These are phyloP conservation scores for Mycena filopes DNA, from an alignment of 768 basidiomycete genomes.

Conservation along the genomic window DNA sequence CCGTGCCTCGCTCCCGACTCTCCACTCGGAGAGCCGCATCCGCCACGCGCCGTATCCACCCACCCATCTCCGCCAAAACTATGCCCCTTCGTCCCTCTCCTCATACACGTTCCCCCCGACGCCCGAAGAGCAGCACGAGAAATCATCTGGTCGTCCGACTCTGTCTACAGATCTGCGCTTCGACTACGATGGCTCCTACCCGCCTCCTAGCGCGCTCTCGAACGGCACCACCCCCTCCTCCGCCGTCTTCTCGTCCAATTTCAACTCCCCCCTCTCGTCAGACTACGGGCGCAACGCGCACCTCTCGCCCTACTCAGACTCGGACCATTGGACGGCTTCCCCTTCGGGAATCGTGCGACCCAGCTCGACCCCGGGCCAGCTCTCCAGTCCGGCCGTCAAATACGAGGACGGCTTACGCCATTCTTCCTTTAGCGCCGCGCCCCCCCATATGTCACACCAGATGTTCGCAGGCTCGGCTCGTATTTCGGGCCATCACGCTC, in stretches of 20 bases:
- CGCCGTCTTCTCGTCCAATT: conserved; percentile 59
- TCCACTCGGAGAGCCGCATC: conserved; percentile 64
- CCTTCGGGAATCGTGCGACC: conserved; percentile 72
- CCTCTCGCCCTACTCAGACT: conserved; percentile 58
- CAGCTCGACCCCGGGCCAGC: conserved; percentile 72
- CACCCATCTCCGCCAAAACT: conserved; percentile 55
- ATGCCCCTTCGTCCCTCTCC: conserved; percentile 55
- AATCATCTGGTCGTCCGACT: conserved; percentile 55
- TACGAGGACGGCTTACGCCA: conserved; percentile 80
- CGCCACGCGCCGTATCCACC: conserved; percentile 69
- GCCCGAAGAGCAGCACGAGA: conserved; percentile 49
- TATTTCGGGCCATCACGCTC: conserved; percentile 69
- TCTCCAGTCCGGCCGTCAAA: conserved; percentile 64
- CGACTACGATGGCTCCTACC: conserved; percentile 54
- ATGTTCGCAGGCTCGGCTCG: conserved; percentile 77
- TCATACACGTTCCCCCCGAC: conserved; percentile 69
- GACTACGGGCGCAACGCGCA: conserved; percentile 58
- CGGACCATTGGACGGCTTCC: conserved; percentile 65
- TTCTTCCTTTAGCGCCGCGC: conserved; percentile 68
- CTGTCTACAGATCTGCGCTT: conserved; percentile 61
- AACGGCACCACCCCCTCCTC: conserved; percentile 63
- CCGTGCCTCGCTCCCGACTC: conserved; percentile 71
- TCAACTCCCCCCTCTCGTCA: conserved; percentile 58
- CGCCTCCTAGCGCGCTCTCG: conserved; percentile 57
- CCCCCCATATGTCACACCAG: conserved; percentile 57